Conservation (phyloP, 2,329 filamentous ascomycete species). For the Aspergillus pseudoviridinutans region DNA sequence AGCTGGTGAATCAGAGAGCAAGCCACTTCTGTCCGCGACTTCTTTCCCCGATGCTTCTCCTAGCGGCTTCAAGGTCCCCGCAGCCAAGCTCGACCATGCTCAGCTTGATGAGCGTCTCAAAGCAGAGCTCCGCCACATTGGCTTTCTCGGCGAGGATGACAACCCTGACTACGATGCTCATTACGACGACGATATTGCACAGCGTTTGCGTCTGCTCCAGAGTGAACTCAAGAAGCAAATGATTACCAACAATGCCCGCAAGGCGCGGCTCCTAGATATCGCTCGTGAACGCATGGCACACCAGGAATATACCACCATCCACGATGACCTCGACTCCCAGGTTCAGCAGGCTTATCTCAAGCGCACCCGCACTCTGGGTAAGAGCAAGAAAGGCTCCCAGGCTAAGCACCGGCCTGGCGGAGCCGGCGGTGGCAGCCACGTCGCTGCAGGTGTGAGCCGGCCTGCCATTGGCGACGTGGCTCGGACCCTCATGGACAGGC, state of each 20-base stretch:
- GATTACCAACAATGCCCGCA: constrained; percentile 85
- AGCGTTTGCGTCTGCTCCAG: constrained; percentile 81
- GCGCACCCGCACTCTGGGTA: constrained; percentile 87
- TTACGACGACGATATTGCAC: constrained; percentile 90
- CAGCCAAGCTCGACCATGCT: constrained; percentile 75
- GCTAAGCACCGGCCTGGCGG: constrained; percentile 56
- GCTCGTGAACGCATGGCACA: constrained; percentile 91
- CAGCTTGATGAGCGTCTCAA: constrained; percentile 88
- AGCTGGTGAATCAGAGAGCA: constrained; percentile 44
- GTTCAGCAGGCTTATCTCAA: constrained; percentile 95
- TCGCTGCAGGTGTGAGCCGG: constrained; percentile 44
- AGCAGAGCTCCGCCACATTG: constrained; percentile 85
- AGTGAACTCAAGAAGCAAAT: constrained; percentile 75
- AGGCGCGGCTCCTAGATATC: constrained; percentile 78
- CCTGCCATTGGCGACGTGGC: constrained; percentile 80
- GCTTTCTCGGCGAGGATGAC: constrained; percentile 70
- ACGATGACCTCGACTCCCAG: constrained; percentile 92
- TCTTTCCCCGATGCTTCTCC: constrained; percentile 73
- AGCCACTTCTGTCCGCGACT: constrained; percentile 63
- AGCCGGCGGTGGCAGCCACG: constrained; percentile 66
- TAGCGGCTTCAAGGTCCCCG: constrained; percentile 74
- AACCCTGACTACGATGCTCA: constrained; percentile 80
- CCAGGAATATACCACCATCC: constrained; percentile 95
- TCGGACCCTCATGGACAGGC: constrained; percentile 85
- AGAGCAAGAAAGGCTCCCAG: constrained; percentile 84